phyloP scores from a whole-genome alignment of 2,329 filamentous ascomycete species.

The Colletotrichum liaoningense region DNA sequence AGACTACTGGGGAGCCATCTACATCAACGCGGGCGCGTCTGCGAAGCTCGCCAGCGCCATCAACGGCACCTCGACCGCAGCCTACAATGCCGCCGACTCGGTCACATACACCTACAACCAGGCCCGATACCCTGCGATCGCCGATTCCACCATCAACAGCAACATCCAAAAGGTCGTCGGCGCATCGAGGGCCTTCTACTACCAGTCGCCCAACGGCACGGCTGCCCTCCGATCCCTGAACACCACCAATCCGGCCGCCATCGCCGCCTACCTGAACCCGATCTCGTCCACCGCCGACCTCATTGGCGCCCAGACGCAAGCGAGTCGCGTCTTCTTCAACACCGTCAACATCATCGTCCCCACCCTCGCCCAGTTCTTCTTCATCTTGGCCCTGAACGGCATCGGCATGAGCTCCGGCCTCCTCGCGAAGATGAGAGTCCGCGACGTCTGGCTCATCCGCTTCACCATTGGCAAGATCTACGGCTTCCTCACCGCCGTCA shows the following conservation, averaged over 20 bases:
- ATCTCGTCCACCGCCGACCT: slow-evolving; percentile 43
- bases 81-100: slow-evolving; percentile 46
- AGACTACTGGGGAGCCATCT: slow-evolving; percentile 52
- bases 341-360: slow-evolving; percentile 52
- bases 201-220: slow-evolving; percentile 39
- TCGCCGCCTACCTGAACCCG: slow-evolving; percentile 48
- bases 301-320: slow-evolving; percentile 48
- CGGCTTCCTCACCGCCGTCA: slow-evolving; percentile 49
- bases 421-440: slow-evolving; percentile 34
- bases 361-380: slow-evolving; percentile 46
- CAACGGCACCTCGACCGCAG: slow-evolving; percentile 38
- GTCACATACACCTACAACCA: slow-evolving; percentile 51
- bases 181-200: slow-evolving; percentile 40
- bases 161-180: slow-evolving; percentile 44
- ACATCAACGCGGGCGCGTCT: slow-evolving; percentile 46
- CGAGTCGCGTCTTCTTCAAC: slow-evolving; percentile 48
- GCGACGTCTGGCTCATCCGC: slow-evolving; percentile 41
- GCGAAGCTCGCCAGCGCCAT: slow-evolving; percentile 43
- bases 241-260: slow-evolving; percentile 39
- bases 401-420: slow-evolving; percentile 12
- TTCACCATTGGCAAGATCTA: slow-evolving; percentile 45
- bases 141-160: slow-evolving; percentile 42
- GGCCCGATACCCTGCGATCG: slow-evolving; percentile 47
- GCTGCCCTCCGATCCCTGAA: slow-evolving; percentile 35
- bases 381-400: slow-evolving; percentile 36